Percentiles rank a stretch among this genome's conserved stretches.
These are phyloP conservation scores for Ustilago curta DNA, from an alignment of 1,284 basidiomycete genomes.

Conservation along the genomic window DNA sequence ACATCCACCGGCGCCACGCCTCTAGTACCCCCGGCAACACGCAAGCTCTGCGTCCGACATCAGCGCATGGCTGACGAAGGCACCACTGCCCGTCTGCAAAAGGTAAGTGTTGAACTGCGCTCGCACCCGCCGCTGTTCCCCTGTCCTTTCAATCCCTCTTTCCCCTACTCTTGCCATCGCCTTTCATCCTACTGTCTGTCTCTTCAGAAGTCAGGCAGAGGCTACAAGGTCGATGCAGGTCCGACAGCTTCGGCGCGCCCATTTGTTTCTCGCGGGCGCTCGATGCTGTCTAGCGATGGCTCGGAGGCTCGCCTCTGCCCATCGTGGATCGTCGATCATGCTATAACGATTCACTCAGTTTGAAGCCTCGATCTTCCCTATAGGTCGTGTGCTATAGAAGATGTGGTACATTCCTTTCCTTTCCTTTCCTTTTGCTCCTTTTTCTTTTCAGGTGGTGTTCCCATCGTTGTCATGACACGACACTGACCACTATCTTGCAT, in stretches of 20 bases:
- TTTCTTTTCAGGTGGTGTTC: slow-evolving; percentile 1
- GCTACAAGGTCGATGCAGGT: slow-evolving; percentile 31
- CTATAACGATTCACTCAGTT: slow-evolving; percentile 60
- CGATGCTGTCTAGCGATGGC: slow-evolving; percentile 29
- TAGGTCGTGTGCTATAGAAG: slow-evolving; percentile 64
- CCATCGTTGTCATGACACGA: slow-evolving; percentile 13
- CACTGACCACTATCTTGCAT: slow-evolving; percentile 21
- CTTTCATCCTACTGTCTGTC: not conserved
- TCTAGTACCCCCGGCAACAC: slow-evolving; percentile 49
- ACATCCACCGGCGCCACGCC: slow-evolving; percentile 35
- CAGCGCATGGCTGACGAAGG: slow-evolving; percentile 98
- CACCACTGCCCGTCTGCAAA: slow-evolving; percentile 89
- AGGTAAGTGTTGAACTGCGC: slow-evolving; percentile 74
- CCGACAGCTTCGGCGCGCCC: slow-evolving; percentile 29
- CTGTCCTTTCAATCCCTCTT: slow-evolving; percentile 3
- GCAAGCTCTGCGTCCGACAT: slow-evolving; percentile 87
- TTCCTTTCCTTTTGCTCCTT: not conserved
- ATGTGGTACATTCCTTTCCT: slow-evolving; percentile 41
- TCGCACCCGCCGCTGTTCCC: slow-evolving; percentile 4
- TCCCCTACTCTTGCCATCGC: slow-evolving; percentile 8
- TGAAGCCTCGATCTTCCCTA: slow-evolving; percentile 62
- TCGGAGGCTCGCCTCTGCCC: slow-evolving; percentile 5
- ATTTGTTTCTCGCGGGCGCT: slow-evolving; percentile 24
- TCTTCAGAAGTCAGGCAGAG: not conserved
- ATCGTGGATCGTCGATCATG: slow-evolving; percentile 33